These are phyloP conservation scores for Aspergillus mulundensis DNA, from an alignment of 495 filamentous ascomycete species.

Conservation along the genomic window DNA sequence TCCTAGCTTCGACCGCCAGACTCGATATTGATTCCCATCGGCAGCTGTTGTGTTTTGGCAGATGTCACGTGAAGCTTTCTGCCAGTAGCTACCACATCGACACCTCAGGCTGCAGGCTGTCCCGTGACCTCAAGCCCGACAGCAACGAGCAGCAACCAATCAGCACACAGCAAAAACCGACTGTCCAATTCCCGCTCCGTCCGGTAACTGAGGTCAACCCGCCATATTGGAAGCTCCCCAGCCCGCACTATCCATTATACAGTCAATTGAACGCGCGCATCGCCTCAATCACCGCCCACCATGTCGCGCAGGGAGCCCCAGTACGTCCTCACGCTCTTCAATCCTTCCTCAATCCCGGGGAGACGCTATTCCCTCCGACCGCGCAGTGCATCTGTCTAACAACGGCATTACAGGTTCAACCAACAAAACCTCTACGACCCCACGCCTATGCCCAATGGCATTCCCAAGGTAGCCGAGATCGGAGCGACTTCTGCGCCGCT, in stretches of 20 bases:
- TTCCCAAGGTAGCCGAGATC: constrained; percentile 88
- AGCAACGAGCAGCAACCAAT: constrained; percentile 12
- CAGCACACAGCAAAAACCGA: constrained; percentile 20
- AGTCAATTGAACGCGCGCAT: background rate
- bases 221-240: background rate
- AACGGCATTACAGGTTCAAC: constrained; percentile 69
- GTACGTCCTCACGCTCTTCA: constrained; percentile 25
- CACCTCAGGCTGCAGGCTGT: constrained; percentile 13
- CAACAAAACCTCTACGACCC: constrained; percentile 90
- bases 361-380: constrained; percentile 2
- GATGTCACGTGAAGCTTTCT: constrained; percentile 13
- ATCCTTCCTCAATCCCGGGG: background rate
- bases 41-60: constrained; percentile 12
- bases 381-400: constrained; percentile 1
- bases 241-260: background rate
- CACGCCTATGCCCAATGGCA: constrained; percentile 85
- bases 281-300: constrained; percentile 24
- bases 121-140: background rate
- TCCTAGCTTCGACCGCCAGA: background rate
- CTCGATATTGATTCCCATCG: background rate
- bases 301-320: constrained; percentile 50
- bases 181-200: constrained; percentile 3
- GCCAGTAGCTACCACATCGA: background rate
- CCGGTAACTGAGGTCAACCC: background rate
- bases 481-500: constrained; percentile 89